phyloP scores from a whole-genome alignment of 1,284 basidiomycete species.

The Ustilago bromivora region DNA sequence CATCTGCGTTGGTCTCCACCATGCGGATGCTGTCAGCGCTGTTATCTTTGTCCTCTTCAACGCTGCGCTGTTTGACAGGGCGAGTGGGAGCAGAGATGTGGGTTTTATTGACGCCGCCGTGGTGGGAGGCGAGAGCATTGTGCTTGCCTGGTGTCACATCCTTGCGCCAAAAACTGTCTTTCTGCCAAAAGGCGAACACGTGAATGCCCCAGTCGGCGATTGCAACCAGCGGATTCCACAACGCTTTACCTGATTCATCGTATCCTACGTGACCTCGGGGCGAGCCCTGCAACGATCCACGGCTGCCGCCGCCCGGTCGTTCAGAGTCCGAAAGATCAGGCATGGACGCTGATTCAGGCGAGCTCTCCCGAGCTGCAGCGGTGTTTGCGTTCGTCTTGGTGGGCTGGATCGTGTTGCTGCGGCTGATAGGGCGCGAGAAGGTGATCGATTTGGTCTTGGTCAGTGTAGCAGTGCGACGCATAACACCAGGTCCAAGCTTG shows the following conservation, averaged over 20 bases:
- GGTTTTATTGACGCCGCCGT: constrained; percentile 16
- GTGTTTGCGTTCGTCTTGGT: not conserved
- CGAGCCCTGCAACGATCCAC: constrained; percentile 6
- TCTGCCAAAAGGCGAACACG: constrained; percentile 54
- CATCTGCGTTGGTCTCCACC: constrained; percentile 20
- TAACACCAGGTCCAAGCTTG: constrained; percentile 60
- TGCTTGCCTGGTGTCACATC: constrained; percentile 39
- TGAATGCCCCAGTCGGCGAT: constrained; percentile 29
- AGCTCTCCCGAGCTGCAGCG: not conserved
- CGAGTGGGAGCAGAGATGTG: constrained; percentile 29
- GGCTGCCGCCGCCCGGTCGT: not conserved
- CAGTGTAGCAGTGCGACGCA: constrained; percentile 53
- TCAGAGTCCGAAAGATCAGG: constrained; percentile 14
- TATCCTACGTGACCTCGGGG: constrained; percentile 37
- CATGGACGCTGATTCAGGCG: constrained; percentile 3
- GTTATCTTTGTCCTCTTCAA: constrained; percentile 23
- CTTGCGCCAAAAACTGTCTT: constrained; percentile 60
- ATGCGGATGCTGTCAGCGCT: constrained; percentile 1
- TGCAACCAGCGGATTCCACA: constrained; percentile 60
- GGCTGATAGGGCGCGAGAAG: constrained; percentile 35
- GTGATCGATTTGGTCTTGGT: constrained; percentile 45
- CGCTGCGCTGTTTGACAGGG: constrained; percentile 28
- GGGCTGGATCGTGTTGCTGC: constrained; percentile 37
- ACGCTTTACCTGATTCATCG: constrained; percentile 26
- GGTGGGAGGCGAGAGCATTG: constrained; percentile 13